Evolutionary conservation across 1,284 basidiomycete species (phyloP).

Genomic region (Cutaneotrichosporon dermatis): DNA sequence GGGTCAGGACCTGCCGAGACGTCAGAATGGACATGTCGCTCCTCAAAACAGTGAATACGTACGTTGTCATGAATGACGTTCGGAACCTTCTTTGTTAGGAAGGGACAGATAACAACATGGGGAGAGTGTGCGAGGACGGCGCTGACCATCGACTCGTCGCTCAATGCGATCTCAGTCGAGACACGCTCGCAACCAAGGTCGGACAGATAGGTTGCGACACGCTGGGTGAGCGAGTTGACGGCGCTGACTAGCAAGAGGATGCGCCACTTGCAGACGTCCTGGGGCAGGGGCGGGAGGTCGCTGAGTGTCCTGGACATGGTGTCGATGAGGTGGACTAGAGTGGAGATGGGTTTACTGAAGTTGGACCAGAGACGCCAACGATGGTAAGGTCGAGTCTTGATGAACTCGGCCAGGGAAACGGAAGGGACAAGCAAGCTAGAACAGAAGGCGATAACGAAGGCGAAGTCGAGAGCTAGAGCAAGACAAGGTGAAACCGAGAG

Average conservation of each 20-base stretch:
- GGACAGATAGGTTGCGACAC: conserved; percentile 43
- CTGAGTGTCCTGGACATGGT: conserved; percentile 15
- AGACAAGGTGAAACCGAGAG: no score
- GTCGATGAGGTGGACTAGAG: no score
- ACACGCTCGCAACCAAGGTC: conserved; percentile 45
- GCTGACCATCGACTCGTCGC: conserved; percentile 47
- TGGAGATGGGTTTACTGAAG: no score
- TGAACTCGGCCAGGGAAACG: no score
- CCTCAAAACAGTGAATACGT: conserved; percentile 12
- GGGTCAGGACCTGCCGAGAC: conserved; percentile 44
- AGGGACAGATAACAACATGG: conserved; percentile 51
- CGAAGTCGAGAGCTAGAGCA: no score
- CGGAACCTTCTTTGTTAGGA: conserved; percentile 51
- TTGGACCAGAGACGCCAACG: no score
- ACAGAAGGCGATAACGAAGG: no score
- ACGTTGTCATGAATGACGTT: conserved; percentile 45
- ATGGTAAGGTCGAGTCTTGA: no score
- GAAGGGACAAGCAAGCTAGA: no score
- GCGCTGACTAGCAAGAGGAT: conserved; percentile 51
- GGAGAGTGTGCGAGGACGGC: conserved; percentile 46
- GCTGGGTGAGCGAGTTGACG: conserved; percentile 51
- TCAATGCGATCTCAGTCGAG: conserved; percentile 47
- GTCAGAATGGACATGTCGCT: not conserved
- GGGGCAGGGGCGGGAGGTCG: conserved; percentile 19
- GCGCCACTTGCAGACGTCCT: conserved; percentile 26